These are phyloP conservation scores for Linum trigynum DNA, from an alignment of 345 rosid species.

Conservation along the genomic window DNA sequence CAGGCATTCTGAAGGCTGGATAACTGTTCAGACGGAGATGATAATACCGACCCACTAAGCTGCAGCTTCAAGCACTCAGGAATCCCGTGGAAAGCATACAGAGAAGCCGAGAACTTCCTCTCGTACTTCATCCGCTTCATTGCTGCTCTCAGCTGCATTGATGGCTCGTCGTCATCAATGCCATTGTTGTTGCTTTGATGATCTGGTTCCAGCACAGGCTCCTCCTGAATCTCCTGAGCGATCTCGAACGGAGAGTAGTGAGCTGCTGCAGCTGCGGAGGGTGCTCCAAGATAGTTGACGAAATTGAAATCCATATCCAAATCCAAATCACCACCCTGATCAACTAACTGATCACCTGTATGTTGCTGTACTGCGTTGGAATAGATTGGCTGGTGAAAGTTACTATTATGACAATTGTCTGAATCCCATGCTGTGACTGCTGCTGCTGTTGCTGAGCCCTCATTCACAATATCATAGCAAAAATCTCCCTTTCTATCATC, in stretches of 20 bases:
- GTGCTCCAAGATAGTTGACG: constrained; percentile 27
- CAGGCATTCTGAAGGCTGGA: constrained; percentile 31
- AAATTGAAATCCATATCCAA: constrained; percentile 34
- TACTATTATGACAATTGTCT: too few species aligned
- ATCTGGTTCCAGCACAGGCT: constrained; percentile 18
- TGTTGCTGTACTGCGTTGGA: too few species aligned
- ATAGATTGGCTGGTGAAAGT: too few species aligned
- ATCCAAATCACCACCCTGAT: background rate
- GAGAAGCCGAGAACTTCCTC: constrained; percentile 56
- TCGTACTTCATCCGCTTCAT: constrained; percentile 56
- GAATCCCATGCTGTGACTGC: too few species aligned
- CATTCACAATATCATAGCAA: too few species aligned
- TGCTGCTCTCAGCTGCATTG: constrained; percentile 32
- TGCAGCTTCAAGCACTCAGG: constrained; percentile 42
- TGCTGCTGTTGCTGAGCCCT: too few species aligned
- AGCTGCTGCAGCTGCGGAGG: background rate
- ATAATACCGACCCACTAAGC: constrained; percentile 22
- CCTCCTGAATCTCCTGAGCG: constrained; percentile 34
- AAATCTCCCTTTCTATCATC: too few species aligned
- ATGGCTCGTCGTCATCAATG: constrained; percentile 23
- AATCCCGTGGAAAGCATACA: constrained; percentile 54
- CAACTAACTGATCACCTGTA: too few species aligned
- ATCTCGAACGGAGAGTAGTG: constrained; percentile 49
- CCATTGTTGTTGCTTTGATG: constrained; percentile 13
- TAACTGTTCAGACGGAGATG: constrained; percentile 24